Evolutionary conservation across 1,139 yeast genomes (phyloP), one percentile per base, ranked within the genome.

Genomic region (Yamadazyma mexicana): DNA sequence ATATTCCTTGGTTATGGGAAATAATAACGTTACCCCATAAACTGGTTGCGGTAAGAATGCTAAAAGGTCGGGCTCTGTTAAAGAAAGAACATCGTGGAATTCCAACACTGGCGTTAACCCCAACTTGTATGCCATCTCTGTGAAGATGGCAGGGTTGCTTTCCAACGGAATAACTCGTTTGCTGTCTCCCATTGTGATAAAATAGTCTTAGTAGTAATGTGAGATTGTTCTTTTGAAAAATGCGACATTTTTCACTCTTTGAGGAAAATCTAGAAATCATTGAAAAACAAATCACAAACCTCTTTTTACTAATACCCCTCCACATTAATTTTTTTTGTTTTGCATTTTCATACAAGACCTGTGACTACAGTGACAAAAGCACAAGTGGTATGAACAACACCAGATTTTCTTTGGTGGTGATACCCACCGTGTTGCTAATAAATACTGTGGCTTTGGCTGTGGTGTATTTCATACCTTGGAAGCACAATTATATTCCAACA

Each of bases 111-210:
- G 75, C 0, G 80, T 61, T 5, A 91, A 69, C 0, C 98, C 98
- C 34, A 92, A 58, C 29, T 73, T 71, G 32, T 66, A 71, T 2
- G 91, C 84, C 50, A 88, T 79, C 1, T 68, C 69, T n/a, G 86
- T 78, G 66, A 92, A 89, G 7, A 92, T 81, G 15, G 75, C 83
- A 0, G 98, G 98, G 52, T 89, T 88, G 11, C 95, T 87, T 59
- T 92, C 98, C 33, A 92, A 66, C 2, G 98, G 98, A 11, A 88
- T 83, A 30, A 88, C 91, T 43, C 56, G 42, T 43, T 44, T 52
- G 22, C 32, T 25, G 29, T 39, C 44, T 20, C 36, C 15, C 42
- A 43, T 43, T 6, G 6, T 30, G 9, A 17, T n/a, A n/a, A n/a
- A 20, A 20, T 20, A 20, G 22, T 8, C 5, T 5, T 20, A 20